Conservation (phyloP, 805 yeast species). For the Blastobotrys chiropterorum region DNA sequence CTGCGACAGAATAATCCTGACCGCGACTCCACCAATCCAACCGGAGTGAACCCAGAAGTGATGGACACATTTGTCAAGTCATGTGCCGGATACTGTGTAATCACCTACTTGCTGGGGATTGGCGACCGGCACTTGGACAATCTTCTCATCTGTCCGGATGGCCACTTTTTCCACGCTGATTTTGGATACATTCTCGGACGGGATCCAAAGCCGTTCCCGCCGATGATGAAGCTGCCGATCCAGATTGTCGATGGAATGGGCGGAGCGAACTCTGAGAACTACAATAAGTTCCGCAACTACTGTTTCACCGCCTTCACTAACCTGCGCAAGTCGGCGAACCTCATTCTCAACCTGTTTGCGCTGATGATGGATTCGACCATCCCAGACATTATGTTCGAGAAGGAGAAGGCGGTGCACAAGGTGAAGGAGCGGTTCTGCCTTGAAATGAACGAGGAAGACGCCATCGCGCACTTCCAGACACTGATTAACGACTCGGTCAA, state of each 20-base stretch:
- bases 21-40: constrained; percentile 21
- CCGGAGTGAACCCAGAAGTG: constrained; percentile 49
- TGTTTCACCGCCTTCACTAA: constrained; percentile 94
- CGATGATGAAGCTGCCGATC: constrained; percentile 93
- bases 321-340: constrained; percentile 78
- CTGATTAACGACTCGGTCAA: constrained; percentile 90
- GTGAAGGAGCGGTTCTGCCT: constrained; percentile 91
- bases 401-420: constrained; percentile 78
- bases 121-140: constrained; percentile 97
- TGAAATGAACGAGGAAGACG: constrained; percentile 93
- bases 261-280: constrained; percentile 79
- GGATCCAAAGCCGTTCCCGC: constrained; percentile 98
- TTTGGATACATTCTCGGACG: constrained; percentile 94
- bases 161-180: constrained; percentile 95
- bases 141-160: constrained; percentile 70
- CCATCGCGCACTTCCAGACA: constrained; percentile 88
- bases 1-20: constrained; percentile 57
- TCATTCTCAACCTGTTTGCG: constrained; percentile 85
- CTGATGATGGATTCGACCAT: constrained; percentile 84
- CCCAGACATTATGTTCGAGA: constrained; percentile 82
- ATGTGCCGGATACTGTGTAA: constrained; percentile 96
- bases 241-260: constrained; percentile 98
- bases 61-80: constrained; percentile 94
- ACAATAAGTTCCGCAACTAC: constrained; percentile 79
- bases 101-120: constrained; percentile 88